Percentiles rank a stretch among this genome's conserved stretches.
These are phyloP conservation scores for Aulographum hederae DNA, from an alignment of 2,329 filamentous ascomycete species.

Conservation along the genomic window DNA sequence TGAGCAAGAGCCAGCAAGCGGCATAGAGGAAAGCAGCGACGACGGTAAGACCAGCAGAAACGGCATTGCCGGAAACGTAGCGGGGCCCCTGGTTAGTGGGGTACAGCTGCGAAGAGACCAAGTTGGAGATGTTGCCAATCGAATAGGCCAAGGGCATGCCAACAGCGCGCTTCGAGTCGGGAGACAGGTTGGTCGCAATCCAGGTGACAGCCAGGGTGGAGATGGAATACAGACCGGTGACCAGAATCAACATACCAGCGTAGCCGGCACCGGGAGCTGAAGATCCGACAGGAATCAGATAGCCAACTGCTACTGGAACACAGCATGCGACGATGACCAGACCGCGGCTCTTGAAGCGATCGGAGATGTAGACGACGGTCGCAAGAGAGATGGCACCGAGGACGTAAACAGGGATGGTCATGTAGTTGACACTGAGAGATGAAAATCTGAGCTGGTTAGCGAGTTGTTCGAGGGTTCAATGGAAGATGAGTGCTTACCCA, in stretches of 20 bases:
- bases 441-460: not conserved
- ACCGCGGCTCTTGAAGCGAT: constrained; percentile 14
- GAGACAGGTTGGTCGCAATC: no score
- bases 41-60: constrained; percentile 10
- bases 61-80: constrained; percentile 13
- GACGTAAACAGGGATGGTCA: constrained; percentile 18
- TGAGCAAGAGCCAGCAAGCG: constrained; percentile 12
- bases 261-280: constrained; percentile 13
- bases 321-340: constrained; percentile 13
- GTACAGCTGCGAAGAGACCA: constrained; percentile 17
- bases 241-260: constrained; percentile 21
- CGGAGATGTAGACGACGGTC: constrained; percentile 12
- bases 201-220: no score
- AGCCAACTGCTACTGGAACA: constrained; percentile 14
- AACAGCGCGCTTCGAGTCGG: no score
- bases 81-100: constrained; percentile 13
- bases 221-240: no score
- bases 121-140: no score
- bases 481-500: no score
- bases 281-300: constrained; percentile 15
- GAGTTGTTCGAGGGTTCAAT: not conserved
- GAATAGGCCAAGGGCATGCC: no score
- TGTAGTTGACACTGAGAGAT: not conserved
- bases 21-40: constrained; percentile 10
- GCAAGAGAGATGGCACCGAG: constrained; percentile 12